Evolutionary conservation across 139 green algal genomes (phyloP), one percentile per base, ranked within the genome.

Genomic region (Pseudopediastrum boryanum): DNA sequence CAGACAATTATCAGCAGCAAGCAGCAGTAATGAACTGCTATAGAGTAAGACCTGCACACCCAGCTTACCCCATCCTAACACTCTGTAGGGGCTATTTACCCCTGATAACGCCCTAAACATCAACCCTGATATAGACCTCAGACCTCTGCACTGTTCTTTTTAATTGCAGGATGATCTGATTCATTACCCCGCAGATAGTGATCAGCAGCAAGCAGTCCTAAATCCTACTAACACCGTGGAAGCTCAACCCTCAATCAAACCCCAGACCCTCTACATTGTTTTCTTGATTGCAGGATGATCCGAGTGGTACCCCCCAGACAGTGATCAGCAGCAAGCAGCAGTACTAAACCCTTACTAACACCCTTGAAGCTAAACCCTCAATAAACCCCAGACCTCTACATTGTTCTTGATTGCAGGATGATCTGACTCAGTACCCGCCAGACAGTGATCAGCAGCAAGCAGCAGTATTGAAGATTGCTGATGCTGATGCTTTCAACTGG

Each of bases 401-500:
- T 7, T 19, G 29, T 29, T 44, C 23, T 27, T 42, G 1, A 7
- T 43, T 63, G 31, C 84, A 87, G 80, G 79, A 84, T 23, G 90
- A 94, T 25, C 74, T 93, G 62, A 77, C 75, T 1, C 27, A 75
- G 9, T 77, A 87, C 10, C 42, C 82, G 2, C 71, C 86, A 19
- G 90, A 95, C 82, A 88, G 80, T 10, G 83, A 93, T 43, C 59
- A 88, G 31, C 94, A 96, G 84, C 94, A 98, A 83, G 75, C 75
- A 13, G 80, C 85, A 43, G 84, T 96, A 23, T 35, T 84, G 51
- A 77, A 76, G 9, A 77, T 97, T 19, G 87, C 90, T 2, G 86
- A 93, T 79, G 31, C 71, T 1, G 94, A 97, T 71, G 90, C 80
- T 10, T 98, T 93, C 88, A 97, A 98, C 79, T 98, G 94, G 94